phyloP scores from a whole-genome alignment of 2,329 filamentous ascomycete genomes.

The Pseudocercospora cruenta region DNA sequence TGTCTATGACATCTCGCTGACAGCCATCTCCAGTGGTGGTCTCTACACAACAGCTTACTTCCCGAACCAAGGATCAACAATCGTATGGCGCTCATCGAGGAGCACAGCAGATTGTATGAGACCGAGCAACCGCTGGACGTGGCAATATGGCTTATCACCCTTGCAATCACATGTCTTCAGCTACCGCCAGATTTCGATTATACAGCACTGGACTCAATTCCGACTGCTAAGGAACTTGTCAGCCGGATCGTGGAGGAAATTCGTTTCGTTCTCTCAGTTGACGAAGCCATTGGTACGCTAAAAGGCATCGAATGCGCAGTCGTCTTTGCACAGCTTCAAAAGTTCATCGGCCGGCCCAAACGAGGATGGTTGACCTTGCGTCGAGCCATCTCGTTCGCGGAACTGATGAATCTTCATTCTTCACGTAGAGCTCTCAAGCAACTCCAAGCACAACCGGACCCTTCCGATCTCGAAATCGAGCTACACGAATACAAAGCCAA shows the following conservation, averaged over 20 bases:
- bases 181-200: slow-evolving; percentile 9
- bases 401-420: slow-evolving; percentile 9
- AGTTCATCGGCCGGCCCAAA: slow-evolving; percentile 13
- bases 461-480: background rate
- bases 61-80: slow-evolving; percentile 7
- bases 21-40: slow-evolving; percentile 1
- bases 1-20: background rate
- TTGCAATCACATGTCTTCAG: slow-evolving; percentile 10
- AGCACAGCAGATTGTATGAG: slow-evolving; percentile 1
- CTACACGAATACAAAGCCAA: slow-evolving; percentile 18
- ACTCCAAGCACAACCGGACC: background rate
- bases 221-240: background rate
- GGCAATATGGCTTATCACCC: slow-evolving; percentile 9
- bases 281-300: background rate
- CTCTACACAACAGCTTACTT: slow-evolving; percentile 11
- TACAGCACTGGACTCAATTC: slow-evolving; percentile 2
- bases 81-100: slow-evolving; percentile 4
- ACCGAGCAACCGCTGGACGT: background rate
- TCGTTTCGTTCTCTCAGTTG: background rate
- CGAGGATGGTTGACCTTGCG: slow-evolving; percentile 14
- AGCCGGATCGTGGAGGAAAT: background rate
- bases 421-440: slow-evolving; percentile 3
- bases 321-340: slow-evolving; percentile 12
- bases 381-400: slow-evolving; percentile 12
- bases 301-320: slow-evolving; percentile 13